A percentile compares a stretch with the other conserved stretches of the same genome.
phyloP scores from a whole-genome alignment of 805 yeast genomes.

The Pachysolen tannophilus region DNA sequence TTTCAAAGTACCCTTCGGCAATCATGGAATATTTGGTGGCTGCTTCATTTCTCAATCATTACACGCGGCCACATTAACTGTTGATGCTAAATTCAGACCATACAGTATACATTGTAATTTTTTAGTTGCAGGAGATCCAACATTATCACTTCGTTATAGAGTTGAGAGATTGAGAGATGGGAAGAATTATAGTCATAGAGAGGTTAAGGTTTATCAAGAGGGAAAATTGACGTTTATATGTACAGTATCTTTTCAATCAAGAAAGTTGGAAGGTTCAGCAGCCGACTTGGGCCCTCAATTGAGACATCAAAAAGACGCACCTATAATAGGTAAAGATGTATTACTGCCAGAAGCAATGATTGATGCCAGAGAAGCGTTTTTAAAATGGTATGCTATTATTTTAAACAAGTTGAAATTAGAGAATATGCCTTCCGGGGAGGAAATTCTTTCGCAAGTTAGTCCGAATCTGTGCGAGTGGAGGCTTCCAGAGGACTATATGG shows the following conservation, averaged over 20 bases:
- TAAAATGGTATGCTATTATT: constrained; percentile 16
- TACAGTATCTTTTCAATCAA: constrained; percentile 36
- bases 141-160: constrained; percentile 38
- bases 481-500: constrained; percentile 24
- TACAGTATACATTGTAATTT: constrained; percentile 58
- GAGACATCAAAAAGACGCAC: constrained; percentile 18
- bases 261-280: constrained; percentile 23
- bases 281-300: constrained; percentile 21
- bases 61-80: constrained; percentile 47
- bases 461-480: constrained; percentile 27
- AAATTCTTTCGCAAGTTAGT: constrained; percentile 15
- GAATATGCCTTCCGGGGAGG: constrained; percentile 17
- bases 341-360: constrained; percentile 19
- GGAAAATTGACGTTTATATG: constrained; percentile 44
- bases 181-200: constrained; percentile 41
- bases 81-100: constrained; percentile 41
- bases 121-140: constrained; percentile 42
- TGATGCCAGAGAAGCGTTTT: constrained; percentile 20
- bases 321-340: constrained; percentile 21
- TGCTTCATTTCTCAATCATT: constrained; percentile 17
- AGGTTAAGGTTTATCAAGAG: constrained; percentile 47
- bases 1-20: not conserved
- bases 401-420: constrained; percentile 13
- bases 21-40: constrained; percentile 6
- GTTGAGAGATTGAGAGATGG: constrained; percentile 48